Evolutionary conservation across 2,329 filamentous ascomycete species (phyloP).

Genomic region (Allantophomopsis cytisporea): DNA sequence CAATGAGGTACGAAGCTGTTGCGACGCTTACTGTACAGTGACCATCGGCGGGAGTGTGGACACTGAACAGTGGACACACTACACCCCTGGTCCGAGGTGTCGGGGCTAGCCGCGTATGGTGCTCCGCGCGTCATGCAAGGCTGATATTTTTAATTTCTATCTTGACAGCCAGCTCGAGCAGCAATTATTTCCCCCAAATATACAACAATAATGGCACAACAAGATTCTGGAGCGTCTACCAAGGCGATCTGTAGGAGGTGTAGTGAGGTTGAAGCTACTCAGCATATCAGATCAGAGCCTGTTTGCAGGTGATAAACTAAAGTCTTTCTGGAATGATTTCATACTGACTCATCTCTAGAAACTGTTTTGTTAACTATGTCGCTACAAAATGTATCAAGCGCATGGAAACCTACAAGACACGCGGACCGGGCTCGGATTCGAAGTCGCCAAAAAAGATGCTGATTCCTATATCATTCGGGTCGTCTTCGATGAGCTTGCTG

Average conservation of each 20-base stretch:
- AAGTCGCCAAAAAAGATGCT: conserved; percentile 37
- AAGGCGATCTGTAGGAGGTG: conserved; percentile 14
- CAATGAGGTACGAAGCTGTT: too few species aligned
- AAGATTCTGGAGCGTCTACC: background rate
- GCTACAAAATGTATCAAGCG: conserved; percentile 70
- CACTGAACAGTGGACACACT: too few species aligned
- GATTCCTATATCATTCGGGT: conserved; percentile 70
- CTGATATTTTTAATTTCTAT: too few species aligned
- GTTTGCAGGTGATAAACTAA: conserved; percentile 15
- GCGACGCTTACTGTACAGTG: too few species aligned
- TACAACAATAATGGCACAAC: background rate
- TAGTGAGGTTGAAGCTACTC: conserved; percentile 11
- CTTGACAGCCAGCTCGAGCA: too few species aligned
- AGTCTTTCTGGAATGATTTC: conserved; percentile 1
- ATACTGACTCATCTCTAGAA: conserved; percentile 25
- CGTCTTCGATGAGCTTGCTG: conserved; percentile 66
- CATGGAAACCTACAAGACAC: conserved; percentile 49
- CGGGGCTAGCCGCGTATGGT: too few species aligned
- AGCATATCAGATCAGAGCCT: conserved; percentile 17
- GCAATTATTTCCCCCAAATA: too few species aligned
- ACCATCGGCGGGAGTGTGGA: too few species aligned
- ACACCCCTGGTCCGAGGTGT: too few species aligned
- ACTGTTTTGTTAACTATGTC: conserved; percentile 70
- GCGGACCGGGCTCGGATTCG: conserved; percentile 16
- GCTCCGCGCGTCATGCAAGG: too few species aligned